These are phyloP conservation scores for Fomitopsis pulvina DNA, from an alignment of 768 basidiomycete genomes.

Conservation along the genomic window DNA sequence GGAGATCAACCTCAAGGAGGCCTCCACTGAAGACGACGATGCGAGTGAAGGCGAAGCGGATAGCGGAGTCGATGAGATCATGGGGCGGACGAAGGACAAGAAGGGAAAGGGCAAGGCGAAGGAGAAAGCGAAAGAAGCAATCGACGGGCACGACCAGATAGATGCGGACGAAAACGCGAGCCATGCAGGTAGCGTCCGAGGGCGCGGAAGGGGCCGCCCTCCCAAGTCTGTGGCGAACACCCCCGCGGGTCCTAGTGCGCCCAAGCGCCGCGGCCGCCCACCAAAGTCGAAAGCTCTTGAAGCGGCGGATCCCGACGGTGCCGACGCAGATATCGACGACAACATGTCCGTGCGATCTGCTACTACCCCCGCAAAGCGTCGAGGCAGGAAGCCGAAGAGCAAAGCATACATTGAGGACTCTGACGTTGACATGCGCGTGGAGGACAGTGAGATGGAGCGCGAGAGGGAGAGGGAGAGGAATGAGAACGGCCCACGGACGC, in stretches of 20 bases:
- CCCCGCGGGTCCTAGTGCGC: neutral
- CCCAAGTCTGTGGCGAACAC: neutral
- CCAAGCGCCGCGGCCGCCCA: conserved; percentile 11
- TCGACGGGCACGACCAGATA: conserved; percentile 17
- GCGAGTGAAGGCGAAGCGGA: conserved; percentile 22
- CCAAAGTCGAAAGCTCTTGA: conserved; percentile 10
- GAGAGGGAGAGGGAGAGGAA: conserved; percentile 5
- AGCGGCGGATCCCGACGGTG: conserved; percentile 3
- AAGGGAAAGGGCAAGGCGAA: conserved; percentile 12
- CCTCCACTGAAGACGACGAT: conserved; percentile 18
- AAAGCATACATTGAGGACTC: conserved; percentile 16
- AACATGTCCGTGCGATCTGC: conserved; percentile 4
- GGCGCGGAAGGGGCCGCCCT: neutral
- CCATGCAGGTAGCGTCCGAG: conserved; percentile 12
- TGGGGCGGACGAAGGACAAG: conserved; percentile 12
- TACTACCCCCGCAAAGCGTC: conserved; percentile 5
- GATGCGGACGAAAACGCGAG: conserved; percentile 21
- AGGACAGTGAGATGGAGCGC: conserved; percentile 2
- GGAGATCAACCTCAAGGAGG: conserved; percentile 18
- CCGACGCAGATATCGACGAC: conserved; percentile 14
- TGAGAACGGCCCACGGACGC: conserved; percentile 8
- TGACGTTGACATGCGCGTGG: conserved; percentile 12
- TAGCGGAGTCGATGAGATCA: conserved; percentile 27
- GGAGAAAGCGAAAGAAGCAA: conserved; percentile 14
- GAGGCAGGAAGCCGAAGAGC: conserved; percentile 17